Evolutionary conservation across 2,329 filamentous ascomycete species (phyloP).

Genomic region (Aspergillus texensis): DNA sequence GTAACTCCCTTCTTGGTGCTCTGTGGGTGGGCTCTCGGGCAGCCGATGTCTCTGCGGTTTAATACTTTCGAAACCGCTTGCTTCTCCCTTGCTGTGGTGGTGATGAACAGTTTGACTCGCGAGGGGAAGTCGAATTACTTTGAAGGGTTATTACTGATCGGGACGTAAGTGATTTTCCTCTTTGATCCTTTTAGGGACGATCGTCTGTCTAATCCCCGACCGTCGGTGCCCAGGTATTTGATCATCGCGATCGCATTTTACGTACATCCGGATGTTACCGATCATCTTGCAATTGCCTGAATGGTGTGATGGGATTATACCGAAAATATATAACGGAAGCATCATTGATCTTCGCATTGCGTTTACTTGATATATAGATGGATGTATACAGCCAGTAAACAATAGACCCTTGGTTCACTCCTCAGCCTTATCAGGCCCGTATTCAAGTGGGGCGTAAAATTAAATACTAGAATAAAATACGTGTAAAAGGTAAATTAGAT

Average conservation of each 20-base stretch:
- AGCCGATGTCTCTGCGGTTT: slow-evolving; percentile 46
- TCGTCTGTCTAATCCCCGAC: slow-evolving; percentile 4
- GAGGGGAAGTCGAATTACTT: slow-evolving; percentile 24
- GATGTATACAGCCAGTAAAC: neutral
- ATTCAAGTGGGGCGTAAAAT: neutral
- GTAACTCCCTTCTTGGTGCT: slow-evolving; percentile 60
- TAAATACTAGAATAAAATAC: neutral
- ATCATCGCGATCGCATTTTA: slow-evolving; percentile 25
- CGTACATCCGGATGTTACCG: slow-evolving; percentile 17
- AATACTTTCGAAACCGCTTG: slow-evolving; percentile 24
- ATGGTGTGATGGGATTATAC: neutral
- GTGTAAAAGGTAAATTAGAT: neutral
- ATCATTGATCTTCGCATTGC: no score
- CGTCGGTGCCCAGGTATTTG: slow-evolving; percentile 12
- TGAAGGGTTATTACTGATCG: slow-evolving; percentile 21
- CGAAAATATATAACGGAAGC: no score
- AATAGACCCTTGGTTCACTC: neutral
- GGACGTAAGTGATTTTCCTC: slow-evolving; percentile 18
- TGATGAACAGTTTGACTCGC: slow-evolving; percentile 26
- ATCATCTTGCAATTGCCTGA: neutral
- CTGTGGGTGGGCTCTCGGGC: slow-evolving; percentile 57
- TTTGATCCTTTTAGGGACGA: neutral
- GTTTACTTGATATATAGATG: neutral
- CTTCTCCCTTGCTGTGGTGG: slow-evolving; percentile 23
- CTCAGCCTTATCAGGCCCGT: neutral